Percentiles rank a stretch among this genome's conserved stretches.
phyloP scores from a whole-genome alignment of 257 asterid species.

The Jacaranda copaia region DNA sequence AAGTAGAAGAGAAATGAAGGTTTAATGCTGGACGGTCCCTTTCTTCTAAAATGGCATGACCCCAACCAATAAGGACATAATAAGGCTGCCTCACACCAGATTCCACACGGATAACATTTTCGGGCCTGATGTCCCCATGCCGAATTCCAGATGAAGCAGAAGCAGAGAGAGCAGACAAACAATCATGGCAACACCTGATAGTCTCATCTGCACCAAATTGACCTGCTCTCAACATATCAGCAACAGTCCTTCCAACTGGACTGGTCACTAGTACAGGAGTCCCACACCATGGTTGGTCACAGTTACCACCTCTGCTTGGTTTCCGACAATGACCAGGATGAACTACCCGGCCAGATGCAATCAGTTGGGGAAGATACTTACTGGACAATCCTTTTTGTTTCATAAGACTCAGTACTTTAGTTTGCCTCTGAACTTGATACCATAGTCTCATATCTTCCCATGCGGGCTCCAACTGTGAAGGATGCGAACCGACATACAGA shows the following conservation, averaged over 20 bases:
- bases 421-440: conserved; percentile 99
- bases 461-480: conserved; percentile 94
- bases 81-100: conserved; percentile 63
- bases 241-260: conserved; percentile 81
- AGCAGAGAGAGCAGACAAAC: conserved; percentile 81
- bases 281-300: conserved; percentile 88
- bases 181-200: conserved; percentile 92
- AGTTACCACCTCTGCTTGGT: conserved; percentile 66
- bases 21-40: conserved; percentile 90
- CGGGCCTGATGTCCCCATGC: conserved; percentile 95
- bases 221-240: conserved; percentile 77
- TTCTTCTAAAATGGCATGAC: conserved; percentile 95
- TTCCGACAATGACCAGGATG: conserved; percentile 82
- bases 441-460: conserved; percentile 95
- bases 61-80: conserved; percentile 90
- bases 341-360: conserved; percentile 82
- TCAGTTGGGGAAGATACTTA: conserved; percentile 80
- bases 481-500: conserved; percentile 86
- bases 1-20: conserved; percentile 94
- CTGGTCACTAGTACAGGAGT: conserved; percentile 78
- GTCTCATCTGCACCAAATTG: conserved; percentile 74
- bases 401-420: conserved; percentile 82
- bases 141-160: conserved; percentile 79
- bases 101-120: conserved; percentile 69
- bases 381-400: conserved; percentile 86